Evolutionary conservation across 805 yeast genomes (phyloP), one percentile per base, ranked within the genome.

Genomic region (Suhomyces faveliae): DNA sequence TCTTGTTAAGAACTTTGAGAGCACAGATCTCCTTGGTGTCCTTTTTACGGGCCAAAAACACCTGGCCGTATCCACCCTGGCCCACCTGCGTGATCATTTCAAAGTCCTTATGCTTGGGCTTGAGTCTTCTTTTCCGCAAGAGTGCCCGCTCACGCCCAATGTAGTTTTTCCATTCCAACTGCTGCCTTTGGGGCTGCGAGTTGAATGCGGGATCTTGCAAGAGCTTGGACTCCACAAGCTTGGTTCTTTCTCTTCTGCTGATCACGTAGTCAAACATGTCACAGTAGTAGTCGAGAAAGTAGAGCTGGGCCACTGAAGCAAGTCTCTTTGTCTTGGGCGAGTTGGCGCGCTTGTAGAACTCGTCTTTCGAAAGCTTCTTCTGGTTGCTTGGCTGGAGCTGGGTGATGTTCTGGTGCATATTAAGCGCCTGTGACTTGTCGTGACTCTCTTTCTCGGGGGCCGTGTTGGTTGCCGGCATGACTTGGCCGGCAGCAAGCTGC

Each of bases 11-110:
- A 11, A 94, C 88, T 66, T 94, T 94, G 58, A 94, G 75, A 2
- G 99, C 99, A 68, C 97, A 92, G 41, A 94, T 86, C 68, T 94
- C 99, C 53, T 84, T 82, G 1, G 98, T 90, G 61, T 94, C 99
- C 56, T 84, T 85, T 74, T 94, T 94, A 56, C 91, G 80, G 1
- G 99, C 97, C 52, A 94, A 72, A 60, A 89, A 94, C n/a, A 94
- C 99, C 69, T 94, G 97, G 20, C 99, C 99, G 63, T 94, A 94
- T 3, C 99, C 99, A 62, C 99, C 99, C 73, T 94, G 99, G 11
- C 99, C 99, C 25, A 94, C 97, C 71, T 94, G 99, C 1, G 99
- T 94, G 55, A 94, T 85, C 75, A 92, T 88, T 63, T 90, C 95
- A 64, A 94, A 94, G 67, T 94, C 99, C 57, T 91, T 91, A 63